Evolutionary conservation across 1,284 basidiomycete genomes (phyloP).

Genomic region (Fomitiporia mediterranea): DNA sequence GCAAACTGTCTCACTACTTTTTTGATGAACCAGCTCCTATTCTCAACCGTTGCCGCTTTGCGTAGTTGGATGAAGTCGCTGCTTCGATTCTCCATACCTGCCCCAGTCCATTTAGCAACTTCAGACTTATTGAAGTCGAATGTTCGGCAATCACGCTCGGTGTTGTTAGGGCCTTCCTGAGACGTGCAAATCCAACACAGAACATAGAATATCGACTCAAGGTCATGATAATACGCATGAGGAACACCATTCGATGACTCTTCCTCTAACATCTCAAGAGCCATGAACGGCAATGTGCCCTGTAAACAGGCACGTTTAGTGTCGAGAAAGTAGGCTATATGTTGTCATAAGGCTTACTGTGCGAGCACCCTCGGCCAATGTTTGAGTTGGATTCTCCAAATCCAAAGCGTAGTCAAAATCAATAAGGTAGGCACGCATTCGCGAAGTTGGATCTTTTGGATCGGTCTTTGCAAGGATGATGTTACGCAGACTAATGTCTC

Average conservation of each 20-base stretch:
- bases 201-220: conserved; percentile 5
- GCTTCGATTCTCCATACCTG: neutral
- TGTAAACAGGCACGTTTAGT: neutral
- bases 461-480: neutral
- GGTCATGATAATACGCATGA: conserved; percentile 6
- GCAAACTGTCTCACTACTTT: neutral
- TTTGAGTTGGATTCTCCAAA: neutral
- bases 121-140: neutral
- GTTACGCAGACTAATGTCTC: neutral
- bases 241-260: neutral
- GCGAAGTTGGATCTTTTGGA: neutral
- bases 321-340: neutral
- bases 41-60: neutral
- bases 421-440: neutral
- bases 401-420: conserved; percentile 2
- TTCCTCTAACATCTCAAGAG: neutral
- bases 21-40: neutral
- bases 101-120: neutral
- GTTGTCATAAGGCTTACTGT: neutral
- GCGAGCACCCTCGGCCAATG: neutral
- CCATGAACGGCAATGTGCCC: conserved; percentile 8
- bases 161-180: neutral
- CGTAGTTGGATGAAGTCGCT: neutral
- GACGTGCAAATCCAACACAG: conserved; percentile 5
- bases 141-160: neutral